Conservation (phyloP, 164 flowering plant genomes). For the Tetrastigma voinierianum region DNA sequence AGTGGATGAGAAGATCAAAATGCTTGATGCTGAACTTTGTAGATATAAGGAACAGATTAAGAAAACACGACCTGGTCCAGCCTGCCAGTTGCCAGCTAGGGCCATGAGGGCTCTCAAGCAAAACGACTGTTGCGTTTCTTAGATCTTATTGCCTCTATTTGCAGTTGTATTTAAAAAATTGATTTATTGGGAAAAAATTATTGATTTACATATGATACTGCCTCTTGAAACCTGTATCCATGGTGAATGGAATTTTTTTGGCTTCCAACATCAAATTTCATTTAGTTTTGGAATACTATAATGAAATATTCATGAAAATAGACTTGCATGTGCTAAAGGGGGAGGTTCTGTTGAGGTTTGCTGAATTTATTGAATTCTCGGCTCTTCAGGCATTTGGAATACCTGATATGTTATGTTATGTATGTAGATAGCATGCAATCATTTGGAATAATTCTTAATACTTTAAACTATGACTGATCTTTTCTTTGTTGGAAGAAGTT, state of each 20-base stretch:
- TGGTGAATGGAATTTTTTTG: too few relatives aligned
- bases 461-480: not conserved
- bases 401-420: too few relatives aligned
- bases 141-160: constrained; percentile 1
- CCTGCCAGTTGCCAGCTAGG: too few relatives aligned
- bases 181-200: not conserved
- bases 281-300: too few relatives aligned
- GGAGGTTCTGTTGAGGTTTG: too few relatives aligned
- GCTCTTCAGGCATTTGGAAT: too few relatives aligned
- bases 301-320: too few relatives aligned
- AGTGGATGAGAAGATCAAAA: constrained; percentile 90
- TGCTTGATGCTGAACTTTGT: constrained; percentile 79
- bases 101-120: constrained; percentile 98
- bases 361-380: too few relatives aligned
- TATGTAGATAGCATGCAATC: not conserved
- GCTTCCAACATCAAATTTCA: too few relatives aligned
- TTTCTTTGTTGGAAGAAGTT: not conserved
- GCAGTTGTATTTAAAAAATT: not conserved
- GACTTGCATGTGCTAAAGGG: too few relatives aligned
- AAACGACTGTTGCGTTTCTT: constrained; percentile 57
- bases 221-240: too few relatives aligned
- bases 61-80: constrained; percentile 93
- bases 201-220: not conserved
- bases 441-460: not conserved
- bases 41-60: constrained; percentile 87